Conservation (phyloP, 139 green algal genomes). For the Chlorella sp. region DNA sequence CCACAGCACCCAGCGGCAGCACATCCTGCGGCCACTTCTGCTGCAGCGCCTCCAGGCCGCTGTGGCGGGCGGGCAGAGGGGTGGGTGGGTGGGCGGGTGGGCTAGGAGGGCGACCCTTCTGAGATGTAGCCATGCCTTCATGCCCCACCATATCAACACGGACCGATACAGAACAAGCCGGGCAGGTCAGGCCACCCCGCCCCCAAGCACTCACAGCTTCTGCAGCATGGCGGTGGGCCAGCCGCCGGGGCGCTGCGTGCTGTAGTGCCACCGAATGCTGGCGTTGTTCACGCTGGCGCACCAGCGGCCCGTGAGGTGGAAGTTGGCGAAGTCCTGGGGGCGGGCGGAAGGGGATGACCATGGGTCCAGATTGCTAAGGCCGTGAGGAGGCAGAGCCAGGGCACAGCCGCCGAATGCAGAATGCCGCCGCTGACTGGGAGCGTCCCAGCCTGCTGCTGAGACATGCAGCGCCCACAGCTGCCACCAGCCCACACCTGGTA, state of each 20-base stretch:
- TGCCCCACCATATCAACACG: no score
- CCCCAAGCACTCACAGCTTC: conserved; percentile 71
- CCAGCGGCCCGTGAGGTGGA: conserved; percentile 74
- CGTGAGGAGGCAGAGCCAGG: no score
- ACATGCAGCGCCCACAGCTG: no score
- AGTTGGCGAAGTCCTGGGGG: conserved; percentile 78
- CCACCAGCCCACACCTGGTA: conserved; percentile 66
- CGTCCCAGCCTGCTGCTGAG: no score
- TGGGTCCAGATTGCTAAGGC: no score
- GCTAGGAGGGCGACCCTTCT: no score
- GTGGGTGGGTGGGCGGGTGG: no score
- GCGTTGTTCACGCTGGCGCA: conserved; percentile 71
- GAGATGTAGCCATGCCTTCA: no score
- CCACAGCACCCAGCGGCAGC: conserved; percentile 56
- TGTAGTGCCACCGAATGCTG: conserved; percentile 83
- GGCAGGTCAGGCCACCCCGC: neutral
- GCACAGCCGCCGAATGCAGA: no score
- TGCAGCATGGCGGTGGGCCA: conserved; percentile 53
- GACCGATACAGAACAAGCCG: no score
- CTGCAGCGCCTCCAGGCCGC: conserved; percentile 55
- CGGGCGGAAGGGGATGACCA: no score
- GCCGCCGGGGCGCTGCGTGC: conserved; percentile 18
- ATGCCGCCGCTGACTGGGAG: no score
- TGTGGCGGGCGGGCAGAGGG: conserved; percentile 33
- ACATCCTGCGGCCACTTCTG: conserved; percentile 75